These are phyloP conservation scores for Ustilago vetiveriae DNA, from an alignment of 1,284 basidiomycete species.

Conservation along the genomic window DNA sequence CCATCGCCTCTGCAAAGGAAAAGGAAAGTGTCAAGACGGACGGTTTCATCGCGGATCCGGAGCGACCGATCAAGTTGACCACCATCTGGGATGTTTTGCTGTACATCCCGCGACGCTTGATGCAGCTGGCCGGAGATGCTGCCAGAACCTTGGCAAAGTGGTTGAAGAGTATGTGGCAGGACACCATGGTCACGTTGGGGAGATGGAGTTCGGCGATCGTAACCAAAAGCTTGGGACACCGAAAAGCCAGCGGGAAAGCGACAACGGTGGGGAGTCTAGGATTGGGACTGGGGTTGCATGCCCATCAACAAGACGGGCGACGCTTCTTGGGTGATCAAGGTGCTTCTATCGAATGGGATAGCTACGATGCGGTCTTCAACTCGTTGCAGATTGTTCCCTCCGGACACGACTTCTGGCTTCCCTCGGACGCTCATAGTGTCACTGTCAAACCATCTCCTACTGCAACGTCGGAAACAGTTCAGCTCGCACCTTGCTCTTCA, in stretches of 20 bases:
- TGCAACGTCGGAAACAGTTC: background rate
- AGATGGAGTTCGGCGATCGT: background rate
- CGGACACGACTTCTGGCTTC: slow-evolving; percentile 70
- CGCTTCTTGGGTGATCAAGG: slow-evolving; percentile 22
- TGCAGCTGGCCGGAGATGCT: slow-evolving; percentile 30
- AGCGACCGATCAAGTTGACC: slow-evolving; percentile 45
- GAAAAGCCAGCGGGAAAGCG: background rate
- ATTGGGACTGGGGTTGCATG: slow-evolving; percentile 1
- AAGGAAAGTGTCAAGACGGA: background rate
- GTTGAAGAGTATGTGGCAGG: background rate
- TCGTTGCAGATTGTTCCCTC: slow-evolving; percentile 78
- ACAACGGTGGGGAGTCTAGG: slow-evolving; percentile 9
- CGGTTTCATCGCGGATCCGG: slow-evolving; percentile 46
- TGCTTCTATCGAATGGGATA: slow-evolving; percentile 21
- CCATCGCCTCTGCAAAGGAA: background rate
- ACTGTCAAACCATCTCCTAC: background rate
- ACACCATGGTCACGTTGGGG: slow-evolving; percentile 4
- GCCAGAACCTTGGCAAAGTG: background rate
- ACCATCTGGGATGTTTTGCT: slow-evolving; percentile 49
- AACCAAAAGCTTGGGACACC: background rate
- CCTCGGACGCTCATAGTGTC: slow-evolving; percentile 14
- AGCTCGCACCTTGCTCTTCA: background rate
- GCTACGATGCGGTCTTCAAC: slow-evolving; percentile 39
- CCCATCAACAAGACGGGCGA: slow-evolving; percentile 12
- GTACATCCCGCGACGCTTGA: slow-evolving; percentile 39